Evolutionary conservation across 2,329 filamentous ascomycete species (phyloP), one percentile per base, ranked within the genome.

Genomic region (Exophiala spinifera): DNA sequence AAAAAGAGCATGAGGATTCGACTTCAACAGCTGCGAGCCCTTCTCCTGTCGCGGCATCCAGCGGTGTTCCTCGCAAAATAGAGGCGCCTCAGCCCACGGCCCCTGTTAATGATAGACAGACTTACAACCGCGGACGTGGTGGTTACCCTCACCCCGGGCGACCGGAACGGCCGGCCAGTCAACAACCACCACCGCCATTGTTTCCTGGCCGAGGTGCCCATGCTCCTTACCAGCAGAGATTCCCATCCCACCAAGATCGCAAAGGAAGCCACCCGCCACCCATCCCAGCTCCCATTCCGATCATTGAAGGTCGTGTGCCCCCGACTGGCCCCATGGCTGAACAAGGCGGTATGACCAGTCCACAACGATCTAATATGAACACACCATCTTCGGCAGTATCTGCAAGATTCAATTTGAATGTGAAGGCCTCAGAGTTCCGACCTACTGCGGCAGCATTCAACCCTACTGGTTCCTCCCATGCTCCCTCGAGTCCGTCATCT

Each of bases 401-500:
- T 3, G 78, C 74, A 5, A 77, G 79, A 55, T 80, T 86, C 69
- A 65, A 64, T 40, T 81, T 81, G 36, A 65, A 64, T 36, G 82
- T 81, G 33, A 79, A 78, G 49, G 84, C 83, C 1, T 73, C 79
- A 66, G 91, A 96, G 65, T 97, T 96, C 73, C 85, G 87, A 61
- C 94, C 92, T 15, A 95, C 87, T 58, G 91, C 91, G 0, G 81
- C 82, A 42, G 79, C 86, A 1, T 97, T 99, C 72, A 92, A 85
- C 62, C 92, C 88, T 74, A 76, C 79, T 15, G 73, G 70, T 42
- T 69, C 76, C 44, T 74, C 75, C 42, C 89, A 86, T 66, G 78
- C 82, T 44, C 79, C 82, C 33, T 89, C 88, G 2, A 95, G 88
- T 66, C 89, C 90, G 25, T 80, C 81, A 31, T 83, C 86, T 1